A percentile compares a stretch with the other conserved stretches of the same genome.
These are phyloP conservation scores for Pinus albicaulis DNA, from an alignment of 75 land plant genomes.

Conservation along the genomic window DNA sequence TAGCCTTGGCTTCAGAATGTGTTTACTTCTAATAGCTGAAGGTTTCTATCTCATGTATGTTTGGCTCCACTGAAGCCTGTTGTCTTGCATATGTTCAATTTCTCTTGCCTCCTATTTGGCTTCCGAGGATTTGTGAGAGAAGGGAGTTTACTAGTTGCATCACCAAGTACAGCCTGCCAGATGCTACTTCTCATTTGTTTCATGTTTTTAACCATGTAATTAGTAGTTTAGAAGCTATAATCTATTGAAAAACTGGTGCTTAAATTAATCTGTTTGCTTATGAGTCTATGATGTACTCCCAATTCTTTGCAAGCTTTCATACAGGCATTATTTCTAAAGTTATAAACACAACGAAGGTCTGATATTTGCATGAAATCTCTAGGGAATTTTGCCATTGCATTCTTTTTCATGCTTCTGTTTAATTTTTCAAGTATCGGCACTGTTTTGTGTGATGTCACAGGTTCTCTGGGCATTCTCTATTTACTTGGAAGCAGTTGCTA, in stretches of 20 bases:
- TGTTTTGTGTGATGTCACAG: constrained; percentile 23
- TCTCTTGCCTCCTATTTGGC: background rate
- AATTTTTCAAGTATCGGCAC: background rate
- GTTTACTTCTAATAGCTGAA: too few species aligned
- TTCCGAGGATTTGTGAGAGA: background rate
- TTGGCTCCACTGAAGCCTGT: too few species aligned
- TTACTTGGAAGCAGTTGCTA: constrained; percentile 93
- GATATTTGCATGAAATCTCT: background rate
- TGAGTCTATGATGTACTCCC: background rate
- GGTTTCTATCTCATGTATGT: too few species aligned
- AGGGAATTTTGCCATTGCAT: background rate
- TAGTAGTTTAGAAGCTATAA: background rate
- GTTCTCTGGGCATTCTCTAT: constrained; percentile 91
- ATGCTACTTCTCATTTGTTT: background rate
- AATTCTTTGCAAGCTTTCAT: background rate
- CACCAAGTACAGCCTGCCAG: background rate
- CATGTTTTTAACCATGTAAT: background rate
- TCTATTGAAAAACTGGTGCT: background rate
- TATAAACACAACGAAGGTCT: background rate
- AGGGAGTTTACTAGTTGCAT: background rate
- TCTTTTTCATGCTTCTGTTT: background rate
- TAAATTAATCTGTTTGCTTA: background rate
- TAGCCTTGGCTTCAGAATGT: too few species aligned
- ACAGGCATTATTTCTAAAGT: background rate
- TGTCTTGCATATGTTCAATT: background rate